Conservation (phyloP, 169 alveolate genomes). For the Eimeria falciformis region DNA sequence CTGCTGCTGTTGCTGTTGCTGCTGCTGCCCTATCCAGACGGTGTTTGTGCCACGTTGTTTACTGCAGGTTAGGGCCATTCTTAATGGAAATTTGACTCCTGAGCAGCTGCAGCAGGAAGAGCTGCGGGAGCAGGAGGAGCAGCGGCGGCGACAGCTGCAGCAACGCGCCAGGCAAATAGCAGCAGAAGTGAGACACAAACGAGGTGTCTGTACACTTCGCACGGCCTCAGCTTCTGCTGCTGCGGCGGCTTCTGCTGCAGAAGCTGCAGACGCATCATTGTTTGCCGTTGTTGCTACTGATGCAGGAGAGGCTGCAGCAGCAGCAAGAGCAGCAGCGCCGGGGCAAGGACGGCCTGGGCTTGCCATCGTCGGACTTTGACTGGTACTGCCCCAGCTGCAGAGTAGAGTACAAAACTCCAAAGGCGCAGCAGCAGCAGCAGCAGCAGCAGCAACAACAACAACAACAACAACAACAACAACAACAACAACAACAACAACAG, state of each 20-base stretch:
- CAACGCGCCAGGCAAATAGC: background rate
- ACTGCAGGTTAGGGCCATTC: background rate
- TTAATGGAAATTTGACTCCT: background rate
- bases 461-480: conserved; percentile 6
- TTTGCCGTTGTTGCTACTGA: background rate
- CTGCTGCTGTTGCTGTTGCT: conserved; percentile 18
- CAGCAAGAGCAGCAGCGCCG: background rate
- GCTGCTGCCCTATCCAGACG: background rate
- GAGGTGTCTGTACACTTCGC: background rate
- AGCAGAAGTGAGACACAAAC: background rate
- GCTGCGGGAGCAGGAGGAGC: background rate
- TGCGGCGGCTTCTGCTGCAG: too few species aligned
- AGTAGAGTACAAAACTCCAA: background rate
- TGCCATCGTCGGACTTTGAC: background rate
- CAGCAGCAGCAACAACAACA: background rate
- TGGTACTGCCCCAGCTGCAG: background rate
- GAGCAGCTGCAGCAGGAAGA: conserved; percentile 12
- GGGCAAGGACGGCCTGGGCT: background rate
- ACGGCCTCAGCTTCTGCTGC: background rate
- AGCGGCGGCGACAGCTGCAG: conserved; percentile 1
- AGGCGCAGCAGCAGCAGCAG: background rate
- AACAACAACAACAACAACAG: background rate
- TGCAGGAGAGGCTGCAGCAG: background rate
- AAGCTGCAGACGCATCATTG: too few species aligned
- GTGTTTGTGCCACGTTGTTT: background rate